phyloP scores from a whole-genome alignment of 495 filamentous ascomycete species.

The Talaromyces proteolyticus region DNA sequence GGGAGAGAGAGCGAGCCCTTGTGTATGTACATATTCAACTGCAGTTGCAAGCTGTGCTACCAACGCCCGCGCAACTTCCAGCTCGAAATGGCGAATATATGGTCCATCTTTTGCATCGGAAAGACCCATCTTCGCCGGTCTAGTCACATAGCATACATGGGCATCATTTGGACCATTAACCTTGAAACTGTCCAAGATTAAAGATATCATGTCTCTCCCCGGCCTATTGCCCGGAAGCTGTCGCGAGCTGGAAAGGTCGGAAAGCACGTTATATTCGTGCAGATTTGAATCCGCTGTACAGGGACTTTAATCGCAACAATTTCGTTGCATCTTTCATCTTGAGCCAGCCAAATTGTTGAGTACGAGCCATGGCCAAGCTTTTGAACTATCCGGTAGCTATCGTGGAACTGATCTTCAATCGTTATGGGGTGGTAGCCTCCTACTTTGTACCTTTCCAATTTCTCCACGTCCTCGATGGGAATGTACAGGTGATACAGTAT shows the following conservation, averaged over 20 bases:
- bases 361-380: slow-evolving; percentile 29
- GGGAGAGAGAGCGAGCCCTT: too few relatives aligned
- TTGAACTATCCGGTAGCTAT: slow-evolving; percentile 27
- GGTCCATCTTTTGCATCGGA: slow-evolving; percentile 22
- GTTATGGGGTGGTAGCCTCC: slow-evolving; percentile 25
- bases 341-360: slow-evolving; percentile 27
- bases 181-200: slow-evolving; percentile 33
- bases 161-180: slow-evolving; percentile 37
- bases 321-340: slow-evolving; percentile 16
- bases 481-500: neutral
- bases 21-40: slow-evolving; percentile 24
- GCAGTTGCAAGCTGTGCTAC: slow-evolving; percentile 30
- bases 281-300: slow-evolving; percentile 20
- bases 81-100: slow-evolving; percentile 26
- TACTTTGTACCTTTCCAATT: neutral
- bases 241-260: slow-evolving; percentile 7
- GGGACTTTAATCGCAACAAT: slow-evolving; percentile 30
- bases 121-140: slow-evolving; percentile 23
- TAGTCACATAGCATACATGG: slow-evolving; percentile 34
- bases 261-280: slow-evolving; percentile 18
- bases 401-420: slow-evolving; percentile 27
- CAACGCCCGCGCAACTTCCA: slow-evolving; percentile 33
- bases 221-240: slow-evolving; percentile 9
- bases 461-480: neutral
- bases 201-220: slow-evolving; percentile 20